Conservation (phyloP, 176 grass and related monocot species). For the Phragmites australis region DNA sequence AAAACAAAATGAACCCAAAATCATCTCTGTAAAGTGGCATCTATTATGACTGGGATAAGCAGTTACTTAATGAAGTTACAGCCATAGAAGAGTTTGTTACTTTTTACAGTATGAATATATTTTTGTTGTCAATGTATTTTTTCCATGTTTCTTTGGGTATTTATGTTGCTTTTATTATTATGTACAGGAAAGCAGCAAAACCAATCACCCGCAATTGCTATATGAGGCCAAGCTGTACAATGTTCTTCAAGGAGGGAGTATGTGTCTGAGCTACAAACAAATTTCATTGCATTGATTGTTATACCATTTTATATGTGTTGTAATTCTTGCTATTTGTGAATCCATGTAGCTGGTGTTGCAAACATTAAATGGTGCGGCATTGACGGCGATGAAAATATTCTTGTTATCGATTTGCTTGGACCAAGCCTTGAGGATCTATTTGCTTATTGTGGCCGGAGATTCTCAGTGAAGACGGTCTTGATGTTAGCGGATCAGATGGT, state of each 20-base stretch:
- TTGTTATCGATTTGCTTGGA: slow-evolving; percentile 86
- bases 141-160: neutral
- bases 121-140: neutral
- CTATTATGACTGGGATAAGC: neutral
- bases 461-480: slow-evolving; percentile 82
- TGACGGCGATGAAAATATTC: slow-evolving; percentile 78
- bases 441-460: slow-evolving; percentile 75
- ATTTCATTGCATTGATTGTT: neutral
- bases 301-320: neutral
- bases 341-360: slow-evolving; percentile 69
- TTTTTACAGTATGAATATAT: neutral
- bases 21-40: slow-evolving; percentile 6
- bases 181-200: slow-evolving; percentile 74
- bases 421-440: slow-evolving; percentile 84
- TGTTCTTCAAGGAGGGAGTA: slow-evolving; percentile 79
- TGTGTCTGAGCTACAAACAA: slow-evolving; percentile 14
- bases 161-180: slow-evolving; percentile 30
- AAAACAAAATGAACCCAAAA: neutral
- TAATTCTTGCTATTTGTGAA: slow-evolving; percentile 32
- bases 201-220: slow-evolving; percentile 79
- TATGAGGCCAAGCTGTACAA: slow-evolving; percentile 89
- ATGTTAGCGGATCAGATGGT: slow-evolving; percentile 91
- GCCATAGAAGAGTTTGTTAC: neutral
- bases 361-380: slow-evolving; percentile 80
- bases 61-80: slow-evolving; percentile 23